Evolutionary conservation across 768 basidiomycete species (phyloP).

Genomic region (Paxillus rubicundulus): DNA sequence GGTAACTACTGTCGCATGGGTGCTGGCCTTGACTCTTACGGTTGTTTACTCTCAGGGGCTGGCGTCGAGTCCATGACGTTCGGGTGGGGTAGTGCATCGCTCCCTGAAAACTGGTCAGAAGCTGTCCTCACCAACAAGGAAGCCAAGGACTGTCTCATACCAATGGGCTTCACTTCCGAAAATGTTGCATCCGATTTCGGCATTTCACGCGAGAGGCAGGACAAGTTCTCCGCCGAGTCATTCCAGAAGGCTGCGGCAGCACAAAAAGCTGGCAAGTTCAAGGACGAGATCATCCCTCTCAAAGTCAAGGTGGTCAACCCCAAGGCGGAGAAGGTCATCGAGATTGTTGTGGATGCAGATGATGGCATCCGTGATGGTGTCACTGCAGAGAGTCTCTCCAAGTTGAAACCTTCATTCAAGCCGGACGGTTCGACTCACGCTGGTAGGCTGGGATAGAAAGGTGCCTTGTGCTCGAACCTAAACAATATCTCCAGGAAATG

Average conservation of each 20-base stretch:
- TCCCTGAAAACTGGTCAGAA: constrained; percentile 60
- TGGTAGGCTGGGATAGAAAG: constrained; percentile 32
- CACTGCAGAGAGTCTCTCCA: constrained; percentile 70
- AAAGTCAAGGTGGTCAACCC: constrained; percentile 67
- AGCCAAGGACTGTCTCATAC: constrained; percentile 77
- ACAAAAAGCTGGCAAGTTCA: constrained; percentile 78
- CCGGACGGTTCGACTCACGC: constrained; percentile 78
- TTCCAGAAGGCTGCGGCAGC: constrained; percentile 84
- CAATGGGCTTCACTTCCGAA: constrained; percentile 95
- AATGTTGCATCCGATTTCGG: constrained; percentile 79
- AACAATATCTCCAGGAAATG: constrained; percentile 50
- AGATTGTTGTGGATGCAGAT: constrained; percentile 73
- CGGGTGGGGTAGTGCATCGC: constrained; percentile 60
- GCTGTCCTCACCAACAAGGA: constrained; percentile 62
- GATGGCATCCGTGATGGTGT: constrained; percentile 88
- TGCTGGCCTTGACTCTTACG: neutral
- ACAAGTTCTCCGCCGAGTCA: constrained; percentile 79
- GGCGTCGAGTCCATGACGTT: constrained; percentile 91
- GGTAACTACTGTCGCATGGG: constrained; percentile 40
- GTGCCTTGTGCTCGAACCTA: neutral
- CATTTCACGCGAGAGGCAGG: constrained; percentile 75
- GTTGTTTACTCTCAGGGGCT: constrained; percentile 47
- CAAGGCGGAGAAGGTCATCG: constrained; percentile 64
- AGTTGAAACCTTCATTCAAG: constrained; percentile 84
- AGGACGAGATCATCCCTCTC: constrained; percentile 80